Conservation (phyloP, 2,329 filamentous ascomycete genomes). For the Botrytis cinerea region DNA sequence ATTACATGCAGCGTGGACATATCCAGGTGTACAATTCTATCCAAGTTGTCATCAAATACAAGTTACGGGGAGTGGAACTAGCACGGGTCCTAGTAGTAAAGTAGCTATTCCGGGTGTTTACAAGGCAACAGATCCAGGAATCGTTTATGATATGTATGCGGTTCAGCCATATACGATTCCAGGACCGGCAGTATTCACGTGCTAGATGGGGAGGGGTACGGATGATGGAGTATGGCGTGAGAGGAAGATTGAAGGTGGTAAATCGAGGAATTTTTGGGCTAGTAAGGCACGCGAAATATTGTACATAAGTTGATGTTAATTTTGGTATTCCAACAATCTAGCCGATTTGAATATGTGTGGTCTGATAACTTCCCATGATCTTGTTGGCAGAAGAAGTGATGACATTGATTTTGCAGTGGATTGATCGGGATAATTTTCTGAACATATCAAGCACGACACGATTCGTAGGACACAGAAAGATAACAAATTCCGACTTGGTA, state of each 20-base stretch:
- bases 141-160: slow-evolving; percentile 43
- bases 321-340: fast-evolving
- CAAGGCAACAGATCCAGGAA: slow-evolving; percentile 47
- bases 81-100: slow-evolving; percentile 42
- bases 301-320: neutral
- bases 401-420: neutral
- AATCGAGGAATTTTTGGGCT: neutral
- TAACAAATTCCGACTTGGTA: too few species aligned
- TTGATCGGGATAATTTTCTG: fast-evolving
- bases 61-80: slow-evolving; percentile 49
- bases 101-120: slow-evolving; percentile 54
- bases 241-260: too few species aligned
- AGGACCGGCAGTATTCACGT: slow-evolving; percentile 44
- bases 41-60: slow-evolving; percentile 48
- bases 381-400: neutral
- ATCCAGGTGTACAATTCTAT: slow-evolving; percentile 37
- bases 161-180: slow-evolving; percentile 48
- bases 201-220: slow-evolving; percentile 22
- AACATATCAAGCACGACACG: too few species aligned
- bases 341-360: neutral
- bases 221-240: too few species aligned
- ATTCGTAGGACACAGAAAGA: too few species aligned
- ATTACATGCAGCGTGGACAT: slow-evolving; percentile 51
- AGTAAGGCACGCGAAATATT: neutral
- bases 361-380: neutral